These are phyloP conservation scores for Scheffersomyces segobiensis DNA, from an alignment of 1,139 yeast species.

Conservation along the genomic window DNA sequence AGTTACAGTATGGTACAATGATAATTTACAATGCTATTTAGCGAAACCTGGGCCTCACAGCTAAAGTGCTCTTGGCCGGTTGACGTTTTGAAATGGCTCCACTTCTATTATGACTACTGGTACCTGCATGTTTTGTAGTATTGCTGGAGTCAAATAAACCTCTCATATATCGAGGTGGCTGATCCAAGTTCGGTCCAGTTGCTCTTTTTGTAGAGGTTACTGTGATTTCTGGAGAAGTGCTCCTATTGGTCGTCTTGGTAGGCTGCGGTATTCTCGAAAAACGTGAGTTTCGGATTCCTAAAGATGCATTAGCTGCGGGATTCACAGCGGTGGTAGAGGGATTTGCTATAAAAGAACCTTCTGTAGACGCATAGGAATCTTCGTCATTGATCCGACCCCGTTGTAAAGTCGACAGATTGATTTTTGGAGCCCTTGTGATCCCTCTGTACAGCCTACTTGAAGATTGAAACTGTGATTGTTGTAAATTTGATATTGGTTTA, in stretches of 20 bases:
- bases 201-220: constrained; percentile 2
- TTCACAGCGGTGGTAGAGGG: constrained; percentile 15
- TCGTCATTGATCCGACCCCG: constrained; percentile 9
- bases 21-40: neutral
- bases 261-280: constrained; percentile 15
- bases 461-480: neutral
- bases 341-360: constrained; percentile 24
- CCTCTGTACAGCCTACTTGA: neutral
- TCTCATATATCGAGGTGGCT: constrained; percentile 46
- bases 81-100: neutral
- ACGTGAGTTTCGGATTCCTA: constrained; percentile 1
- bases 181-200: constrained; percentile 40
- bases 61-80: neutral
- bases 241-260: constrained; percentile 4
- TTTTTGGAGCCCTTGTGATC: constrained; percentile 1
- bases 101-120: neutral
- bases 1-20: neutral
- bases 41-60: neutral
- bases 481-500: neutral
- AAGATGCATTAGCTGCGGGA: neutral
- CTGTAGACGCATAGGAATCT: constrained; percentile 22
- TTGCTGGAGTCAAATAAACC: constrained; percentile 34
- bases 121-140: constrained; percentile 3
- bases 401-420: constrained; percentile 2
- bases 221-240: constrained; percentile 3